Evolutionary conservation across 1,139 yeast species (phyloP).

Genomic region (Chernovozyma sophiae-reginae): DNA sequence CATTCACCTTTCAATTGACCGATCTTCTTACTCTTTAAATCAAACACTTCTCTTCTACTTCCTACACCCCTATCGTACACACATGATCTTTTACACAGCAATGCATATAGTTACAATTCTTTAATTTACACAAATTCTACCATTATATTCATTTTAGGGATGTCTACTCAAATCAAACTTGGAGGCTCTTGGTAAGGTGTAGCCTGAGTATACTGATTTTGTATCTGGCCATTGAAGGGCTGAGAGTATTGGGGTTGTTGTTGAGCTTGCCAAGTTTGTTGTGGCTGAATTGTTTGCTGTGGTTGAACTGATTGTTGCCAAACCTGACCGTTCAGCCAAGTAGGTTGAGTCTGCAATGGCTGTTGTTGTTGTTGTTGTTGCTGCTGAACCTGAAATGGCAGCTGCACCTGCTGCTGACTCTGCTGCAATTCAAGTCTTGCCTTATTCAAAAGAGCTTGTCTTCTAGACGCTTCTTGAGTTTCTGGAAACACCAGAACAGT

Average conservation of each 20-base stretch:
- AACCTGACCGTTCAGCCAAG: slow-evolving; percentile 9
- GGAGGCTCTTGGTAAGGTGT: slow-evolving; percentile 15
- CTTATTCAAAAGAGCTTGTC: slow-evolving; percentile 31
- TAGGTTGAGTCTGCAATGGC: slow-evolving; percentile 6
- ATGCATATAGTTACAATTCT: too few species aligned
- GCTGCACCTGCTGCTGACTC: slow-evolving; percentile 10
- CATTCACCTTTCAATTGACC: too few species aligned
- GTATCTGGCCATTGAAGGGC: slow-evolving; percentile 9
- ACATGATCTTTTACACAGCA: too few species aligned
- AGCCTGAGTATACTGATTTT: slow-evolving; percentile 5
- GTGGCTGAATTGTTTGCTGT: slow-evolving; percentile 10
- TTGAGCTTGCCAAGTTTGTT: slow-evolving; percentile 8
- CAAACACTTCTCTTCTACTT: too few species aligned
- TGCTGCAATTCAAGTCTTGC: slow-evolving; percentile 20
- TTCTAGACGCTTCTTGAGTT: slow-evolving; percentile 44
- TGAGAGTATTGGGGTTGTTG: slow-evolving; percentile 7
- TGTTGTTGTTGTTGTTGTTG: slow-evolving; percentile 9
- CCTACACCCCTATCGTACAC: too few species aligned
- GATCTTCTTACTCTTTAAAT: too few species aligned
- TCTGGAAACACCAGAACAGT: slow-evolving; percentile 65
- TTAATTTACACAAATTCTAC: too few species aligned
- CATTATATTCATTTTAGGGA: too few species aligned
- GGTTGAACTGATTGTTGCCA: slow-evolving; percentile 11
- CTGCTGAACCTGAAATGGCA: slow-evolving; percentile 8
- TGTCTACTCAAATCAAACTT: slow-evolving; percentile 22